These are phyloP conservation scores for Davidsoniella virescens DNA, from an alignment of 2,329 filamentous ascomycete species.

Conservation along the genomic window DNA sequence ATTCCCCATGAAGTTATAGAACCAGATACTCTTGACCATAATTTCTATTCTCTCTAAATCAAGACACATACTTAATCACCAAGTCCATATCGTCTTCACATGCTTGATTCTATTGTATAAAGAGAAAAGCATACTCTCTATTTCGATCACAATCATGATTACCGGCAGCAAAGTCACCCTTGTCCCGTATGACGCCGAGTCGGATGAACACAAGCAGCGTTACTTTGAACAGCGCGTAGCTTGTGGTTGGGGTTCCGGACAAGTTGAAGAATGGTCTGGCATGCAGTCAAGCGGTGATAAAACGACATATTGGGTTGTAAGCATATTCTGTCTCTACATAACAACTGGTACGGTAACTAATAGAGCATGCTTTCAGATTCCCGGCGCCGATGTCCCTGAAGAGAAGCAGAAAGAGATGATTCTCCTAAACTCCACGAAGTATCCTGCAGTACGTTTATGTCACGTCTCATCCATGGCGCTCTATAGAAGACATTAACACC, in stretches of 20 bases:
- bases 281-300: conserved; percentile 22
- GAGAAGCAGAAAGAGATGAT: conserved; percentile 1
- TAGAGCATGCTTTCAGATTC: neutral
- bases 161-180: conserved; percentile 19
- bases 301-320: conserved; percentile 26
- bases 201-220: conserved; percentile 24
- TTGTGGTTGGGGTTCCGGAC: conserved; percentile 28
- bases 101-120: too few species aligned
- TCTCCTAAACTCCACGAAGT: neutral
- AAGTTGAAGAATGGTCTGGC: conserved; percentile 22
- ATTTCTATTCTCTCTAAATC: too few species aligned
- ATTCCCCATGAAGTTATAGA: too few species aligned
- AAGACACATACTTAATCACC: too few species aligned
- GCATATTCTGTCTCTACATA: conserved; percentile 13
- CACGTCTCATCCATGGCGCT: neutral
- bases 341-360: neutral
- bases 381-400: neutral
- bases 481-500: neutral
- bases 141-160: too few species aligned
- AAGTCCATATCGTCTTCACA: too few species aligned
- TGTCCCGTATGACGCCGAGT: conserved; percentile 28
- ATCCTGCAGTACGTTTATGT: conserved; percentile 5
- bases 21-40: too few species aligned
- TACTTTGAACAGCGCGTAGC: conserved; percentile 28
- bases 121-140: too few species aligned